Conservation (phyloP, 2,329 filamentous ascomycete genomes). For the Apiospora marii region DNA sequence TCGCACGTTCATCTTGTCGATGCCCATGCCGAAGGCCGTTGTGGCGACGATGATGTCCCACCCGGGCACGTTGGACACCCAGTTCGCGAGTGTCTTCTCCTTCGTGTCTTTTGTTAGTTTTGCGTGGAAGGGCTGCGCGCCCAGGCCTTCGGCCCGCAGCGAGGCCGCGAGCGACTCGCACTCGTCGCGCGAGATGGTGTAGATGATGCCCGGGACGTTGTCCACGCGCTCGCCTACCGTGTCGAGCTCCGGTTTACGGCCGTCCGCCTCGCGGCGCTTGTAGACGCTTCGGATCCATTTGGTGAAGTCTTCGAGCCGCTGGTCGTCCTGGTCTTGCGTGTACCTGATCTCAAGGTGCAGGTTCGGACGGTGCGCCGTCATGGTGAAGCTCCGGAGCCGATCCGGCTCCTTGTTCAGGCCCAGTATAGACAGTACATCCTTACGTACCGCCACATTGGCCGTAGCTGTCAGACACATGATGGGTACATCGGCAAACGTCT, state of each 20-base stretch:
- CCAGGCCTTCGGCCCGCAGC: constrained; percentile 72
- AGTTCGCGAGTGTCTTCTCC: constrained; percentile 73
- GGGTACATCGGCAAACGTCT: constrained; percentile 82
- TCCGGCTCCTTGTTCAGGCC: constrained; percentile 67
- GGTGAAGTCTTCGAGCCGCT: constrained; percentile 76
- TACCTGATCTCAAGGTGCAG: constrained; percentile 91
- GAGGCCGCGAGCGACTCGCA: constrained; percentile 75
- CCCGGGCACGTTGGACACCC: constrained; percentile 75
- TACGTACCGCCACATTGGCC: constrained; percentile 79
- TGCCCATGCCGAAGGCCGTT: constrained; percentile 97
- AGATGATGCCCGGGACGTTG: constrained; percentile 80
- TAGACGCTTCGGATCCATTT: constrained; percentile 80
- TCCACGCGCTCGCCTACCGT: constrained; percentile 63
- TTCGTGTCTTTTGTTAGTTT: constrained; percentile 73
- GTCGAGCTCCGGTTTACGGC: constrained; percentile 66
- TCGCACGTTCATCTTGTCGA: constrained; percentile 93
- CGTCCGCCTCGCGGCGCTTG: constrained; percentile 67
- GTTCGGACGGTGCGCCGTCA: constrained; percentile 84
- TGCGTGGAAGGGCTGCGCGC: constrained; percentile 77
- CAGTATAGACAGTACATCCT: constrained; percentile 83
- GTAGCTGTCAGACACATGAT: constrained; percentile 95
- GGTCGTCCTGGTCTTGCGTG: constrained; percentile 77
- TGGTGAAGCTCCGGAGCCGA: constrained; percentile 77
- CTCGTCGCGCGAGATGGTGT: constrained; percentile 77
- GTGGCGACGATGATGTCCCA: constrained; percentile 96